Base-by-base conservation (phyloP, 2,329 filamentous ascomycete species). In the Xylariaceae sp. region DNA sequence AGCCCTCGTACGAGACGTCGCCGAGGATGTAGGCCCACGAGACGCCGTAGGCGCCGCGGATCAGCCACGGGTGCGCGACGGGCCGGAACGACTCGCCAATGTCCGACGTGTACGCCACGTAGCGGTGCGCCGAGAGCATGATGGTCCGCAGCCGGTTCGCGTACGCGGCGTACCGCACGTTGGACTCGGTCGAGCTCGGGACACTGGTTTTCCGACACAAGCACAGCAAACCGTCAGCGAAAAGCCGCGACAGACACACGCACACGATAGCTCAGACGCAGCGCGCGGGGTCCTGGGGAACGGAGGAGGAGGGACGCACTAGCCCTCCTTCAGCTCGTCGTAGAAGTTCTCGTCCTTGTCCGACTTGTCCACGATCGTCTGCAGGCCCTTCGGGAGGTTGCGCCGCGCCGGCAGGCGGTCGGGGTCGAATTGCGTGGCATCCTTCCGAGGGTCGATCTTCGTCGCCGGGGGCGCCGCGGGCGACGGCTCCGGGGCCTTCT, bases 21-120 rank as follows among this genome's bases (percentile, higher is more conserved):
- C 92, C 90, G 11, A 88, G 61, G 15, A 98, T 75, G 53, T 98
- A 98, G 9, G 83, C 69, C 92, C 92, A 96, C 2, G 86, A 94
- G 26, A 98, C 68, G 31, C 77, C 90, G 55, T 98, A 98, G 5
- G 92, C 92, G 30, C 76, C 68, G 38, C 81, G 76, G 9, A 98
- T 83, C 3, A 93, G 63, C 50, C 72, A 79, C 0, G 88, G 90
- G 55, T 95, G 89, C 4, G 90, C 89, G 24, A 98, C 74, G 0
- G 92, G 92, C 2, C 92, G 78, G 63, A 98, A 98, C 0, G 85
- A 93, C 61, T 98, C 92, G 56, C 92, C 92, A 44, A 98, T 90
- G 52, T 96, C 90, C 14, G 82, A 89, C 0, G 92, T 96, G 59
- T 98, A 98, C 36, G 92, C 92, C 31, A 98, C 88, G 54, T 98